Evolutionary conservation across 768 basidiomycete species (phyloP), one percentile per base, ranked within the genome.

Genomic region (Termitomyces heimii): DNA sequence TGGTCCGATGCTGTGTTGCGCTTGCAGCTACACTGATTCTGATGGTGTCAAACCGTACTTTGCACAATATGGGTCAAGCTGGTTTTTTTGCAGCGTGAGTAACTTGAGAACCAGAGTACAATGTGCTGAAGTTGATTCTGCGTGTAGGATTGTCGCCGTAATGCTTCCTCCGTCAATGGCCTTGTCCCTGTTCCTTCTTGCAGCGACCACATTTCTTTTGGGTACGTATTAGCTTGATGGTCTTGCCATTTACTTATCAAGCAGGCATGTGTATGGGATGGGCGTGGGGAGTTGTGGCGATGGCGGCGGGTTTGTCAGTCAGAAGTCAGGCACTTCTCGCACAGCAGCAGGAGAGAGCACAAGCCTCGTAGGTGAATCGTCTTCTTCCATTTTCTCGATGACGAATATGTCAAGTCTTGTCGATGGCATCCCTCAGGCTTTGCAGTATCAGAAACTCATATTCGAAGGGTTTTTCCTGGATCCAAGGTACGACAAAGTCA

Each of bases 281-380:
- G 78, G 78, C 75, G 20, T 77, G 76, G 73, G 76, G 75, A 26
- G 69, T 62, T 48, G 77, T 74, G 14, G 72, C 72, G 0, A 80
- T 77, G 75, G 76, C 72, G 4, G 70, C 77, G 9, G 74, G 70
- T 5, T 61, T 73, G 24, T 64, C 71, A 48, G 75, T 68, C 1
- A 68, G 76, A 52, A 73, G 71, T 56, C 66, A 70, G 32, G 53
- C 68, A 18, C 65, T 75, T 12, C 63, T 77, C 8, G 71, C 68
- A 7, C 62, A 66, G 22, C 74, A 75, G 48, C 60, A 68, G 46
- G 67, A 74, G 54, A 43, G 62, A 13, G 69, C 71, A 9, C 70
- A 74, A 46, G 68, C 73, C 2, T 68, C 73, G 75, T 77, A 53
- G 46, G 71, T 69, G 9, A 47, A 35, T n/a, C 39, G n/a, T 10